Evolutionary conservation across 2,329 filamentous ascomycete genomes (phyloP).

Genomic region (Bimuria novae-zelandiae): DNA sequence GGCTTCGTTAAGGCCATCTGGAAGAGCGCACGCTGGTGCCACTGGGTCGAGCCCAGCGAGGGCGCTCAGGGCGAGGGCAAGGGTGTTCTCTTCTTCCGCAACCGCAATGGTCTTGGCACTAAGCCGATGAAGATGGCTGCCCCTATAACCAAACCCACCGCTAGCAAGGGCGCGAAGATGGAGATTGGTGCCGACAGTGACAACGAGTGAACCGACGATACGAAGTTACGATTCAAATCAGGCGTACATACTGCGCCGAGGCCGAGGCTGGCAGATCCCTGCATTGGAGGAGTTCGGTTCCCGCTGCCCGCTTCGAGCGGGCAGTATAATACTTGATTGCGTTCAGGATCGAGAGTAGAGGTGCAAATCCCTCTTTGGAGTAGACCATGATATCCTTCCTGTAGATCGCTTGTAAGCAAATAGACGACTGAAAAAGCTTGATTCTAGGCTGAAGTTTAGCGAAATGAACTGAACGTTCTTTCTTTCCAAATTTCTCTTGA

Average conservation of each 20-base stretch:
- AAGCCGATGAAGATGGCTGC: conserved; percentile 53
- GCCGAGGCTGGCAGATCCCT: neutral
- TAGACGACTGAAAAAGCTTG: neutral
- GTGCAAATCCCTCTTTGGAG: neutral
- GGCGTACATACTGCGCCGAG: neutral
- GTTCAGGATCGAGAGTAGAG: neutral
- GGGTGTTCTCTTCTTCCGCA: conserved; percentile 92
- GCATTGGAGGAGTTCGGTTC: conserved; percentile 3
- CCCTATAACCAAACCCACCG: conserved; percentile 32
- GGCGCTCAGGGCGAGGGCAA: conserved; percentile 79
- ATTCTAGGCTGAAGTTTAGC: neutral
- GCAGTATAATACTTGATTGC: conserved; percentile 1
- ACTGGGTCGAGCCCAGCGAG: conserved; percentile 94
- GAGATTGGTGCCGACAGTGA: conserved; percentile 38
- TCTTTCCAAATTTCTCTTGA: no score
- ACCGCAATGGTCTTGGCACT: conserved; percentile 83
- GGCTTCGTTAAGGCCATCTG: conserved; percentile 88
- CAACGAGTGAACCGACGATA: conserved; percentile 29
- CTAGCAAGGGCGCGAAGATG: conserved; percentile 43
- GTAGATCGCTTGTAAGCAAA: conserved; percentile 1
- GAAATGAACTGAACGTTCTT: neutral
- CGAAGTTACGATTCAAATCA: conserved; percentile 3
- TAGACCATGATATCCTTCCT: conserved; percentile 4
- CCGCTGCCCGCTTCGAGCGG: neutral
- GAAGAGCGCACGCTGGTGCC: conserved; percentile 81